Evolutionary conservation across 306 rosid species (phyloP), one percentile per base, ranked within the genome.

Genomic region (Cicer bijugum): DNA sequence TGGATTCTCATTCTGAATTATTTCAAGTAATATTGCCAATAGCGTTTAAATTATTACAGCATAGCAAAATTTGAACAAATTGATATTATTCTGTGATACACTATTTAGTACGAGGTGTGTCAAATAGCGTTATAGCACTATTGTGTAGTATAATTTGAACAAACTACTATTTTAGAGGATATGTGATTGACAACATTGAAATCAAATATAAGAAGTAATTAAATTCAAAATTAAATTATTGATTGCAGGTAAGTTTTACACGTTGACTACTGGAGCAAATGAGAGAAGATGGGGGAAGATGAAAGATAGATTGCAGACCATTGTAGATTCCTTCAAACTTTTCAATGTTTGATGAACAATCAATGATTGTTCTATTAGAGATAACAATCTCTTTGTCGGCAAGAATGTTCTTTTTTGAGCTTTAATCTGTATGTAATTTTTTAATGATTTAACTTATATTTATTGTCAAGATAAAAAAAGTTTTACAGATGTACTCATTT

Each of bases 261-360:
- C 97, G 0, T 67, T 90, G 81, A 95, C 97, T 0, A 95, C 97
- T 0, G 97, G 99, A 68, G 88, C 96, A 43, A 92, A 92, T 69
- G 91, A 95, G 85, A 91, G 99, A 81, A 86, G 99, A 82, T 95
- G 99, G 99, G 90, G 72, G 12, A 95, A 95, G 83, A 92, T 95
- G 96, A 90, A 92, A 84, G 97, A 95, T 58, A 91, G 88, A 68
- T 42, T 95, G 85, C 93, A 82, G 51, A 87, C 87, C 1, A 70
- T 95, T 5, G 8, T 89, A 2, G 97, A 92, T 5, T 95, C 99
- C 75, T 95, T 95, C 89, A 82, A 86, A 71, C 77, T 86, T 81
- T 84, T 83, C 79, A 81, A 79, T 35, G 91, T 84, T 55, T 88
- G 81, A 92, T 62, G 16, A 51, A 51, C 14, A 15, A 48, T 59